phyloP scores from a whole-genome alignment of 169 alveolate genomes.

The Plasmodium adleri region DNA sequence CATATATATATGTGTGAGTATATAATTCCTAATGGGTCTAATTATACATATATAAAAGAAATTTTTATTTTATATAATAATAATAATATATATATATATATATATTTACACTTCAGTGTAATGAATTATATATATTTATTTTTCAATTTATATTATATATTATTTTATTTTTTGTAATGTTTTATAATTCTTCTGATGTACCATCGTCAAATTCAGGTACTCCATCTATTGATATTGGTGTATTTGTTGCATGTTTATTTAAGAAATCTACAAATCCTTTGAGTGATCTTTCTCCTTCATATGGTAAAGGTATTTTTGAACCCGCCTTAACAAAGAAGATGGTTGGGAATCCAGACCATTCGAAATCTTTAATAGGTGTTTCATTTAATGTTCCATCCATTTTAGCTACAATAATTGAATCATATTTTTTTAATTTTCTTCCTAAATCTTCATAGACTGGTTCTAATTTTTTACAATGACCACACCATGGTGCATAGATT shows the following conservation, averaged over 20 bases:
- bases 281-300: constrained; percentile 83
- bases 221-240: constrained; percentile 58
- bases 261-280: constrained; percentile 83
- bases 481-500: constrained; percentile 88
- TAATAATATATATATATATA: too few relatives aligned
- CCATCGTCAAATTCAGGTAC: constrained; percentile 30
- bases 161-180: background rate
- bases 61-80: too few relatives aligned
- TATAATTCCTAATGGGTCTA: too few relatives aligned
- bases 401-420: constrained; percentile 79
- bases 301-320: constrained; percentile 78
- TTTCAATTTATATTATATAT: background rate
- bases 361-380: constrained; percentile 82
- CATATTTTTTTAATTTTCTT: constrained; percentile 78
- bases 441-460: constrained; percentile 84
- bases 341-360: constrained; percentile 87
- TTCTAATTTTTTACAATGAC: constrained; percentile 86
- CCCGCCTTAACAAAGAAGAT: constrained; percentile 84
- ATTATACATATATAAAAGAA: too few relatives aligned
- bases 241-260: constrained; percentile 77
- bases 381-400: constrained; percentile 87
- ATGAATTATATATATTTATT: background rate
- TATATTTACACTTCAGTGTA: constrained; percentile 4
- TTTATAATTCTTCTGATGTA: constrained; percentile 41
- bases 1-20: too few relatives aligned